phyloP scores from a whole-genome alignment of 768 basidiomycete species.

The Mycena galopus region DNA sequence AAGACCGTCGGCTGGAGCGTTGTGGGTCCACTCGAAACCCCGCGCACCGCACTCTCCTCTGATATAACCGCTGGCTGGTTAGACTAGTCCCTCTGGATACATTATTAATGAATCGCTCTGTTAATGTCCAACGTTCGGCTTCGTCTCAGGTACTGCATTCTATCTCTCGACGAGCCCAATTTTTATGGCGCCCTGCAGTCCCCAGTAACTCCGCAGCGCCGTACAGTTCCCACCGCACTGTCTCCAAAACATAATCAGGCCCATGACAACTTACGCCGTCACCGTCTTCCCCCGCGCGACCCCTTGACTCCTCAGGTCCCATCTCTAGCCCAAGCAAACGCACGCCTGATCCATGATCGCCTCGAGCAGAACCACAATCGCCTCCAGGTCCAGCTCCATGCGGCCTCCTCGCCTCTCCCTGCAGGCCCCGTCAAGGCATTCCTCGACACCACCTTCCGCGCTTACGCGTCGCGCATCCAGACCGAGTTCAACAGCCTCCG shows the following conservation, averaged over 20 bases:
- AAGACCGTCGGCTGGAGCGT: conserved; percentile 23
- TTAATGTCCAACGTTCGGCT: conserved; percentile 25
- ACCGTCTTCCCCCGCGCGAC: conserved; percentile 8
- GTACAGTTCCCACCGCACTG: conserved; percentile 10
- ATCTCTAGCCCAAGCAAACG: conserved; percentile 29
- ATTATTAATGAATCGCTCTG: conserved; percentile 31
- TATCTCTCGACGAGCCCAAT: background rate
- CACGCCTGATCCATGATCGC: conserved; percentile 30
- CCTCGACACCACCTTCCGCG: conserved; percentile 48
- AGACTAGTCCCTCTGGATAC: conserved; percentile 14
- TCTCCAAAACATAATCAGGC: conserved; percentile 21
- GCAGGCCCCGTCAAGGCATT: conserved; percentile 30
- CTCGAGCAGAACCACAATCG: conserved; percentile 32
- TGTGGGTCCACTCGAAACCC: conserved; percentile 28
- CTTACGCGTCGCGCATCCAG: conserved; percentile 46
- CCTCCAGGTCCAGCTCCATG: conserved; percentile 33
- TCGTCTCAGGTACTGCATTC: conserved; percentile 22
- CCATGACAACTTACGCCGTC: conserved; percentile 20
- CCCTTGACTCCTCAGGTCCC: background rate
- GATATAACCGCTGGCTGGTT: conserved; percentile 31
- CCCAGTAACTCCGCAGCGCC: conserved; percentile 24
- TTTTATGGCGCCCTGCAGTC: conserved; percentile 15
- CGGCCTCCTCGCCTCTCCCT: conserved; percentile 10
- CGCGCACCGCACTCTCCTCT: conserved; percentile 1
- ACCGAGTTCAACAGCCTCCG: conserved; percentile 48